phyloP scores from a whole-genome alignment of 2,329 filamentous ascomycete species.

The Orbilia quercus region DNA sequence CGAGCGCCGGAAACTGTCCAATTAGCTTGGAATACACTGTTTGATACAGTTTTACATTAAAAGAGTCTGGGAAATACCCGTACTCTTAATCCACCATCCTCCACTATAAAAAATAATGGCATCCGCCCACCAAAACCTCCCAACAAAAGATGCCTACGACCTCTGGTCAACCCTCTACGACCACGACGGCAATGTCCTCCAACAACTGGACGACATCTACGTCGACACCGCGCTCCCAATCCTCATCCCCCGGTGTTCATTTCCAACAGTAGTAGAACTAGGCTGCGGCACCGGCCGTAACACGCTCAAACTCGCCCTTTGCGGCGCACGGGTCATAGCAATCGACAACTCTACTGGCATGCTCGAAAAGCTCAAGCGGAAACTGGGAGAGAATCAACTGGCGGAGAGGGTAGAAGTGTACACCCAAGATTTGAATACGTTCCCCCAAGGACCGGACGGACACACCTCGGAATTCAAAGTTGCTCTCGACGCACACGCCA shows the following conservation, averaged over 20 bases:
- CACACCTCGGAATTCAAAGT: conserved; percentile 1
- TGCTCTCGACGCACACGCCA: conserved; percentile 12
- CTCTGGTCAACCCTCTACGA: conserved; percentile 68
- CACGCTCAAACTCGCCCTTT: conserved; percentile 67
- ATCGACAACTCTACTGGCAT: conserved; percentile 71
- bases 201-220: conserved; percentile 72
- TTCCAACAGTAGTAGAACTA: conserved; percentile 69
- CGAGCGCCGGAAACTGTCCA: too few relatives aligned
- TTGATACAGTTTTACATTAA: too few relatives aligned
- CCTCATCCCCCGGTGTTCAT: conserved; percentile 58
- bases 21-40: too few relatives aligned
- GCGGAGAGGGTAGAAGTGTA: conserved; percentile 13
- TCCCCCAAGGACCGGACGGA: conserved; percentile 5
- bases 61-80: too few relatives aligned
- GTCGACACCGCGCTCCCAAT: conserved; percentile 67
- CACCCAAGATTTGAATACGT: conserved; percentile 15
- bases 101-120: background rate
- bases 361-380: conserved; percentile 67
- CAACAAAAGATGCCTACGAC: conserved; percentile 44
- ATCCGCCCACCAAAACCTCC: conserved; percentile 7
- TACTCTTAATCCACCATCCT: too few relatives aligned
- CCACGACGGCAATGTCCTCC: conserved; percentile 74
- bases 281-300: conserved; percentile 75
- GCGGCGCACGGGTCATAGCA: conserved; percentile 65
- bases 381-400: background rate